Base-by-base conservation (phyloP, 2,329 filamentous ascomycete genomes). In the Colletotrichum musicola region DNA sequence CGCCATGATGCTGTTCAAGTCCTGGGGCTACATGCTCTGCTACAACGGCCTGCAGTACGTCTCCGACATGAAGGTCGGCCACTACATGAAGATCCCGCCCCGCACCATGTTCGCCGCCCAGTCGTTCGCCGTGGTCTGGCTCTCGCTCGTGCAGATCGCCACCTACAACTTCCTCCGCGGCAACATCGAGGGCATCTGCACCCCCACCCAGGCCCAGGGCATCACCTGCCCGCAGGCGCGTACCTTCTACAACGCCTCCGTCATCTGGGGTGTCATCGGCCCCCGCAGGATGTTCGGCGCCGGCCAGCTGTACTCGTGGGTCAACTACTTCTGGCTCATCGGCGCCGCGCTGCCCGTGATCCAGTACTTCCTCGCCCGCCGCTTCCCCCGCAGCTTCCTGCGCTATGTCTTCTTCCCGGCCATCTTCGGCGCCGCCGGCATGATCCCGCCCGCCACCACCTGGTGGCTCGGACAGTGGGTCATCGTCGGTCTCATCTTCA, bases 261-360 rank as follows among this genome's bases (percentile, higher is more conserved):
- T 89, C 6, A 85, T 89, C 63, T 89, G 88, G 88, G 89, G 89
- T 65, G 81, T 88, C 18, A 88, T 91, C 63, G 89, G 79, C 1
- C 79, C 79, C 2, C 72, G 64, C 44, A 72, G 73, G 56, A 77
- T 80, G 42, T 79, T 79, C 61, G 77, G 78, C 14, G 72, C 72
- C n/a, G 78, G 78, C 25, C 77, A 81, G n/a, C 77, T 85, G 3
- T 89, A 88, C 74, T 76, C 79, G 0, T 79, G 80, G 53, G 78
- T 86, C 40, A 84, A 87, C 75, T 88, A 79, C 74, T 88, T 88
- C 79, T 69, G 84, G 82, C 77, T 89, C 25, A 82, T 86, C 16
- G 87, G 87, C 3, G 81, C 81, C 46, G 47, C 81, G 4, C 75
- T 85, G 5, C 87, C 87, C 0, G 68, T 85, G 4, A 69, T 82